Evolutionary conservation across 129 eudicot genomes (phyloP).

Genomic region (Centrapalus pauciflorus): DNA sequence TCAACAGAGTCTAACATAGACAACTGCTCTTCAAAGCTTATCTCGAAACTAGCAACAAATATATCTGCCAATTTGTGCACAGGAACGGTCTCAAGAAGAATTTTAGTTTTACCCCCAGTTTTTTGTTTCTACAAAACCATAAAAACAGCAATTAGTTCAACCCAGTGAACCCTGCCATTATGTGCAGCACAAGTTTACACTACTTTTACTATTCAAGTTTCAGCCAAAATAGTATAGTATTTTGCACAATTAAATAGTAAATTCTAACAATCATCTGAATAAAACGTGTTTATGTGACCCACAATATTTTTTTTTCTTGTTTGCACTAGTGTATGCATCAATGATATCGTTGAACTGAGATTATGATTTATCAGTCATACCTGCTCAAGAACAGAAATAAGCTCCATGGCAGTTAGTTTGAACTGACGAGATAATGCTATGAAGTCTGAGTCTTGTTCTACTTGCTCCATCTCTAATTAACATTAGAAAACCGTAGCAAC

Average conservation of each 20-base stretch:
- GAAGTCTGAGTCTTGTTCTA: conserved; percentile 84
- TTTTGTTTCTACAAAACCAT: conserved; percentile 65
- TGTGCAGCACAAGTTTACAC: too few species aligned
- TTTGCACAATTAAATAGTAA: too few species aligned
- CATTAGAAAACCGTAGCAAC: conserved; percentile 30
- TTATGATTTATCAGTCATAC: conserved; percentile 21
- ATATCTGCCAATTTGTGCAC: conserved; percentile 93
- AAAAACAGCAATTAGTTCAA: background rate
- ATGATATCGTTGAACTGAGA: background rate
- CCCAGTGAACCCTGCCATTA: background rate
- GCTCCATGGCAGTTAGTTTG: conserved; percentile 83
- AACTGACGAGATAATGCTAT: conserved; percentile 80
- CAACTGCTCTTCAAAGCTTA: conserved; percentile 93
- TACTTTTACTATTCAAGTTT: too few species aligned
- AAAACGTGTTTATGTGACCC: too few species aligned
- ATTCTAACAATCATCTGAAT: too few species aligned
- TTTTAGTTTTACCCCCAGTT: conserved; percentile 88
- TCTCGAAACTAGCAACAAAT: conserved; percentile 94
- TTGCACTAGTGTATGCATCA: background rate
- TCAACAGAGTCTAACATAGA: conserved; percentile 92
- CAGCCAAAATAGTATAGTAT: too few species aligned
- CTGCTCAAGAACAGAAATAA: conserved; percentile 94
- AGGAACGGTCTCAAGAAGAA: conserved; percentile 88
- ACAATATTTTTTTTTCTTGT: background rate
- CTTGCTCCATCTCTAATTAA: conserved; percentile 87